Percentiles rank a stretch among this genome's conserved stretches.
phyloP scores from a whole-genome alignment of 306 rosid species.

The Crotalaria pallida region DNA sequence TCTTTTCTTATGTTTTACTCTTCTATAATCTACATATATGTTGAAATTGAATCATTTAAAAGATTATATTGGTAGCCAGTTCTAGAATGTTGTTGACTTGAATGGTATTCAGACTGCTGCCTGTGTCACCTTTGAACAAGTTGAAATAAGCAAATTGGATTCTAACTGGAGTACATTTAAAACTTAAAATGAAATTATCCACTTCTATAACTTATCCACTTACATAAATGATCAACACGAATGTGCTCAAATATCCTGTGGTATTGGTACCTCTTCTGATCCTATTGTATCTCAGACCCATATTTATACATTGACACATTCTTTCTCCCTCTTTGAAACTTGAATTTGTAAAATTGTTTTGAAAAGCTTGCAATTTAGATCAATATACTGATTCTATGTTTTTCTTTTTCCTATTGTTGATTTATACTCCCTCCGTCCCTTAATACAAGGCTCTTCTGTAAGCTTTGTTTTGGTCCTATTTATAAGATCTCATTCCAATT shows the following conservation, averaged over 20 bases:
- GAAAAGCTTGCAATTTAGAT: too few relatives aligned
- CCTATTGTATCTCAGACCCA: background rate
- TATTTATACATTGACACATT: background rate
- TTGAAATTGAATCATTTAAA: background rate
- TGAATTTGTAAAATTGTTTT: background rate
- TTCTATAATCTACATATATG: constrained; percentile 1
- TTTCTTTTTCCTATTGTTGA: too few relatives aligned
- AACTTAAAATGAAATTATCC: background rate
- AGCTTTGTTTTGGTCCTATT: too few relatives aligned
- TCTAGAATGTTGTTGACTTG: constrained; percentile 5
- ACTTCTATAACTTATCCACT: background rate
- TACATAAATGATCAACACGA: background rate
- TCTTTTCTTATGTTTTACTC: background rate
- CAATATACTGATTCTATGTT: too few relatives aligned
- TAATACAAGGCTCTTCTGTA: too few relatives aligned
- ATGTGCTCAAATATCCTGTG: background rate
- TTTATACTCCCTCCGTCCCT: too few relatives aligned
- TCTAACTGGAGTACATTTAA: background rate
- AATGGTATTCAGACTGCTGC: background rate
- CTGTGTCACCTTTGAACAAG: background rate
- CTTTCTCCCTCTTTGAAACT: background rate
- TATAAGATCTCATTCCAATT: too few relatives aligned
- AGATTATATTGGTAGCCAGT: background rate
- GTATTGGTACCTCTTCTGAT: background rate
- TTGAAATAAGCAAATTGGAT: constrained; percentile 1